Evolutionary conservation across 768 basidiomycete species (phyloP).

Genomic region (Lanmaoa rubissima): DNA sequence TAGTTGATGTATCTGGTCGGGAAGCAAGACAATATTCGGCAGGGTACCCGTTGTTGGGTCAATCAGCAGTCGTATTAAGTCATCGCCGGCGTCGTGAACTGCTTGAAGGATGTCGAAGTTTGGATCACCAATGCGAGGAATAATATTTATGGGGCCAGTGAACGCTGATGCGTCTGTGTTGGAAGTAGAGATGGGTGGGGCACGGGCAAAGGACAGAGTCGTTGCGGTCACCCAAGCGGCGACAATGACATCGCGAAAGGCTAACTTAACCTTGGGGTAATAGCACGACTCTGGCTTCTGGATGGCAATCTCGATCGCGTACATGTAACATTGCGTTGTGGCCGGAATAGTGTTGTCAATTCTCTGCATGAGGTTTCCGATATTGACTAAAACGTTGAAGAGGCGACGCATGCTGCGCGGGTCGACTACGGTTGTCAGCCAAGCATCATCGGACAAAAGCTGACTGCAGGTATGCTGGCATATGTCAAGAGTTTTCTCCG

Average conservation of each 20-base stretch:
- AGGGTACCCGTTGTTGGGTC: conserved; percentile 37
- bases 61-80: conserved; percentile 34
- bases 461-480: conserved; percentile 34
- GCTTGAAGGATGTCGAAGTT: conserved; percentile 36
- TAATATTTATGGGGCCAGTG: conserved; percentile 22
- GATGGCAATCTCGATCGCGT: conserved; percentile 43
- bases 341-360: conserved; percentile 26
- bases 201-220: conserved; percentile 26
- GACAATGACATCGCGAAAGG: conserved; percentile 39
- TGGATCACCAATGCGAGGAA: conserved; percentile 30
- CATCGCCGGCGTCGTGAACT: conserved; percentile 35
- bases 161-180: conserved; percentile 20
- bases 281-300: conserved; percentile 26
- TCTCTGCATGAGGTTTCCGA: conserved; percentile 36
- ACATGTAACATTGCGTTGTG: conserved; percentile 38
- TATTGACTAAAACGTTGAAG: conserved; percentile 45
- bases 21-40: conserved; percentile 42
- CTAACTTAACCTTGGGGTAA: conserved; percentile 22
- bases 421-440: conserved; percentile 23
- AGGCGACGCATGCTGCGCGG: conserved; percentile 39
- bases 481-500: conserved; percentile 31
- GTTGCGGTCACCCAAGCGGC: conserved; percentile 38
- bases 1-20: conserved; percentile 38
- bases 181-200: conserved; percentile 20
- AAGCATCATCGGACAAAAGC: conserved; percentile 27